Evolutionary conservation across 164 flowering plant species (phyloP), one percentile per base, ranked within the genome.

Genomic region (Kalanchoe fedtschenkoi): DNA sequence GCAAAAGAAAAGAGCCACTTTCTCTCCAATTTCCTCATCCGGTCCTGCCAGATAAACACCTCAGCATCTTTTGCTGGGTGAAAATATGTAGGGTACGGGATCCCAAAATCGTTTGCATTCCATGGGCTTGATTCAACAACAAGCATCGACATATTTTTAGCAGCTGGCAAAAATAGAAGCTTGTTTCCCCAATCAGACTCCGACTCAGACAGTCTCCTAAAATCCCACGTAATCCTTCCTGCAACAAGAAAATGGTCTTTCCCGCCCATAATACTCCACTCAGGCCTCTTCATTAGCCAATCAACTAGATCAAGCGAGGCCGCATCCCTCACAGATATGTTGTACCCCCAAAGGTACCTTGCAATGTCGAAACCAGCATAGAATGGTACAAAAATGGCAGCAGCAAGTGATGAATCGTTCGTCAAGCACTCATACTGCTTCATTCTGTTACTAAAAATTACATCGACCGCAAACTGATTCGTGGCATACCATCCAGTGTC

Each of bases 81-180:
- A 69, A 91, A 91, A 72, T 91, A 91, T 0, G 98, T 89, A 4
- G 98, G 98, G 64, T 89, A 91, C 8, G 98, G 98, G 54, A 91
- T 87, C 8, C 77, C 98, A 65, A 81, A 91, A 73, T 91, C 98
- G 69, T 91, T 91, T 1, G 81, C 79, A 73, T 87, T 82, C 98
- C 96, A 89, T 1, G 98, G 95, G 70, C 98, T 91, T 0, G 98
- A 84, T 68, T 91, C 98, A 26, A 91, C 89, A 30, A 86, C 89
- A 51, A 91, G 78, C 91, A 89, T 89, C 7, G 96, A 84, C 96
- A 89, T 91, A 71, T 91, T 91, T 68, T 68, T 83, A 1, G 91
- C 95, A 59, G 90, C 95, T 0, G 96, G 96, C 7, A 89, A 65
- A 68, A 87, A 84, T 67, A 91, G 70, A 65, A 91, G 95, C 78